phyloP scores from a whole-genome alignment of 2,329 filamentous ascomycete genomes.

The Gnomoniopsis sp. region DNA sequence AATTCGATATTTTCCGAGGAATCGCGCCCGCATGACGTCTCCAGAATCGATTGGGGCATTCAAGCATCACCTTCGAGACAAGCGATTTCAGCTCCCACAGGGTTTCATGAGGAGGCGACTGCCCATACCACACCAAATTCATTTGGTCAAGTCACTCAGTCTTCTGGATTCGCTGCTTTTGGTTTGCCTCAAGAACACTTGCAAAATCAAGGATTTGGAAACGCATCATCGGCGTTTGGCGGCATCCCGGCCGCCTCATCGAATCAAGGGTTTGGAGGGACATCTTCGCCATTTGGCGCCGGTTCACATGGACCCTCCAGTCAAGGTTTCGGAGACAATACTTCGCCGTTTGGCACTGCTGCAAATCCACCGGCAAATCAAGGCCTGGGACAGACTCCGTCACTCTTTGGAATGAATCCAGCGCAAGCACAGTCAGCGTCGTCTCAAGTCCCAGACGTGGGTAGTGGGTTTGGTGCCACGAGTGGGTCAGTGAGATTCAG shows the following conservation, averaged over 20 bases:
- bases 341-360: not conserved
- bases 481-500: slow-evolving; percentile 13
- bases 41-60: not conserved
- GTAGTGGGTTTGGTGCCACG: slow-evolving; percentile 2
- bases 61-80: slow-evolving; percentile 2
- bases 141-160: not conserved
- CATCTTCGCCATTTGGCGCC: not conserved
- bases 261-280: not conserved
- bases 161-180: not conserved
- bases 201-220: not conserved
- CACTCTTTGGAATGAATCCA: not conserved
- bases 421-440: slow-evolving; percentile 1
- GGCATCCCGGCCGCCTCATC: not conserved
- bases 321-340: not conserved
- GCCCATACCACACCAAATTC: not conserved
- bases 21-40: not conserved
- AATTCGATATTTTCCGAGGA: not conserved
- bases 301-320: not conserved
- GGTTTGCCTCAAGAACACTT: not conserved
- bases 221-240: not conserved
- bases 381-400: not conserved
- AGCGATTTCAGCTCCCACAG: not conserved
- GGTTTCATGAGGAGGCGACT: not conserved
- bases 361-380: not conserved
- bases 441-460: not conserved